Conservation (phyloP, 257 asterid genomes). For the Thymus quinquecostatus region DNA sequence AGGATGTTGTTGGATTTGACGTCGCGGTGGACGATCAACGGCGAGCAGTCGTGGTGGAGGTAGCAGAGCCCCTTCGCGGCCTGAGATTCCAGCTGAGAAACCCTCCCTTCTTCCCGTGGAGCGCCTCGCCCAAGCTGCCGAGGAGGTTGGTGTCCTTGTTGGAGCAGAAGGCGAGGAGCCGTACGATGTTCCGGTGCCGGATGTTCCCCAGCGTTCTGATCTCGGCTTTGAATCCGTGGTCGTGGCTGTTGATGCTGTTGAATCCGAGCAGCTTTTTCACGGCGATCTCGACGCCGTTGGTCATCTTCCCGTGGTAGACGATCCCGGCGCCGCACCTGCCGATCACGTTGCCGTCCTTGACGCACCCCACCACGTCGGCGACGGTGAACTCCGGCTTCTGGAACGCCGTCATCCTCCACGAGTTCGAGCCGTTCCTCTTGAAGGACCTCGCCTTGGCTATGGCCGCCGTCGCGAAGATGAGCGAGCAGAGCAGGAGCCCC, state of each 20-base stretch:
- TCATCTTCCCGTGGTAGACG: constrained; percentile 82
- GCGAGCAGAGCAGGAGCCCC: constrained; percentile 68
- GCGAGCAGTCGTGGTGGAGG: constrained; percentile 90
- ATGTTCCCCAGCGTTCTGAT: constrained; percentile 85
- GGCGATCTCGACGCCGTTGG: constrained; percentile 77
- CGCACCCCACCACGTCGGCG: constrained; percentile 74
- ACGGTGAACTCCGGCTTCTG: constrained; percentile 76
- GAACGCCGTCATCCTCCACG: constrained; percentile 92
- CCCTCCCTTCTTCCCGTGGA: constrained; percentile 86
- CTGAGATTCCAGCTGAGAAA: constrained; percentile 76
- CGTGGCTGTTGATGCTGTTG: constrained; percentile 59
- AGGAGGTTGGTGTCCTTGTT: constrained; percentile 84
- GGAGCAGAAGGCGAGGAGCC: constrained; percentile 79
- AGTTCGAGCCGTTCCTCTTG: constrained; percentile 52
- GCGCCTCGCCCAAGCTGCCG: constrained; percentile 90
- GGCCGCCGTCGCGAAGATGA: constrained; percentile 73
- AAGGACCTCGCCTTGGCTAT: constrained; percentile 76
- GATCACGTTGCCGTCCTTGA: constrained; percentile 88
- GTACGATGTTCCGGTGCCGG: constrained; percentile 82
- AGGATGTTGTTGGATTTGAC: constrained; percentile 89
- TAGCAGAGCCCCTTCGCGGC: constrained; percentile 92
- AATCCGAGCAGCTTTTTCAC: constrained; percentile 77
- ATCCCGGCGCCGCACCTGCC: constrained; percentile 95
- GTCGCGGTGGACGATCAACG: constrained; percentile 86
- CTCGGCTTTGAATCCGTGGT: constrained; percentile 89